Evolutionary conservation across 164 flowering plant genomes (phyloP).

Genomic region (Buxus sempervirens): DNA sequence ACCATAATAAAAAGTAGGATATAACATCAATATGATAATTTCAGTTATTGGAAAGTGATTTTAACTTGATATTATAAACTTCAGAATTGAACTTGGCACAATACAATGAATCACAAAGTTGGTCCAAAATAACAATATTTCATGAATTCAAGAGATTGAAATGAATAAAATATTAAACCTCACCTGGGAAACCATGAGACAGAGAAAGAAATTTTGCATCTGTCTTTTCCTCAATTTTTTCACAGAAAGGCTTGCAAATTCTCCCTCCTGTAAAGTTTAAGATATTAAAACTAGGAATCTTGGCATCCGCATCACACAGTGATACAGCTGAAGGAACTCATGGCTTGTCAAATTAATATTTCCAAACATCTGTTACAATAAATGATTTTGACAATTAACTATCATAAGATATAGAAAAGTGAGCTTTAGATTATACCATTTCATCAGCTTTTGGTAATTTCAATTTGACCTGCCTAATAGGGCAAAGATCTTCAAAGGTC

Average conservation of each 20-base stretch:
- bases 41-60: too few species aligned
- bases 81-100: too few species aligned
- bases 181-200: slow-evolving; percentile 97
- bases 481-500: neutral
- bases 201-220: slow-evolving; percentile 85
- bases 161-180: slow-evolving; percentile 10
- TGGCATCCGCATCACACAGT: neutral
- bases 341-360: neutral
- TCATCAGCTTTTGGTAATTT: neutral
- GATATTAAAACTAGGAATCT: neutral
- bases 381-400: neutral
- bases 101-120: too few species aligned
- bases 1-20: too few species aligned
- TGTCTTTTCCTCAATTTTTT: slow-evolving; percentile 80
- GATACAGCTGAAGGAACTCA: neutral
- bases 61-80: too few species aligned
- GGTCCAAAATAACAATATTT: too few species aligned
- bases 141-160: neutral
- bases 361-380: too few species aligned
- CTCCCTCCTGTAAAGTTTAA: slow-evolving; percentile 65
- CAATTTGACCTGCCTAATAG: neutral
- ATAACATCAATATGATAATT: too few species aligned
- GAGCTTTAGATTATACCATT: neutral
- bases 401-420: neutral
- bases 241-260: slow-evolving; percentile 68